Base-by-base conservation (phyloP, 108 stramenopile species). In the Epithemia pelagica region DNA sequence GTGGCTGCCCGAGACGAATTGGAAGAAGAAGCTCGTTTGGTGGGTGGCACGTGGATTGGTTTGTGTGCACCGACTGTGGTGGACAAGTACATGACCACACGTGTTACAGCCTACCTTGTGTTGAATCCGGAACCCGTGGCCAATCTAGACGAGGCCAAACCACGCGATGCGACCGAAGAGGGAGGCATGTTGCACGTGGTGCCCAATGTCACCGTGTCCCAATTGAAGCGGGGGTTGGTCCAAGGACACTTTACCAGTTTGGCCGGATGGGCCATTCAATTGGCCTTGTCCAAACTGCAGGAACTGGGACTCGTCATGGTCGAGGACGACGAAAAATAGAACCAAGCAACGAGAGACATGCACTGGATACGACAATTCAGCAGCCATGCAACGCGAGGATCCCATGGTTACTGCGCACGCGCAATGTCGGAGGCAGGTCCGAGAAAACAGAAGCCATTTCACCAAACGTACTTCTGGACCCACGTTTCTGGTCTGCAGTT, bases 141-240 rank as follows among this genome's bases (percentile, higher is more conserved):
- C 21, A 68, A 31, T 2, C n/a, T n/a, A n/a, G 66, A 59, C 5
- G 67, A 89, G 71, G 89, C 92, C 8, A 78, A 73, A 65, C 83
- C 88, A 8, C 56, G 83, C 26, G 92, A 93, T 70, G 79, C 26
- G 22, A 76, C 79, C 28, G 89, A 93, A 66, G 92, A 93, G 67
- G 92, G 90, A 37, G n/a, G n/a, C n/a, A n/a, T n/a, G n/a, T 89
- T 93, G 53, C 84, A 90, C 74, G 79, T 90, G 26, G 61, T 93
- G 0, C 10, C 70, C n/a, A 80, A 78, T 24, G 82, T 89, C 0
- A 59, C 92, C 1, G 66, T 83, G 1, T 70, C 71, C 0, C 78
- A 90, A 56, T 76, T 93, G 62, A 66, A 81, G 76, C 58, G 62
- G 52, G 80, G 74, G 77, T 77, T 93, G 58, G 51, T 64, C 21